A percentile compares a stretch with the other conserved stretches of the same genome.
Conservation (phyloP, 2,329 filamentous ascomycete species). For the Mycosphaerella arachidis region DNA sequence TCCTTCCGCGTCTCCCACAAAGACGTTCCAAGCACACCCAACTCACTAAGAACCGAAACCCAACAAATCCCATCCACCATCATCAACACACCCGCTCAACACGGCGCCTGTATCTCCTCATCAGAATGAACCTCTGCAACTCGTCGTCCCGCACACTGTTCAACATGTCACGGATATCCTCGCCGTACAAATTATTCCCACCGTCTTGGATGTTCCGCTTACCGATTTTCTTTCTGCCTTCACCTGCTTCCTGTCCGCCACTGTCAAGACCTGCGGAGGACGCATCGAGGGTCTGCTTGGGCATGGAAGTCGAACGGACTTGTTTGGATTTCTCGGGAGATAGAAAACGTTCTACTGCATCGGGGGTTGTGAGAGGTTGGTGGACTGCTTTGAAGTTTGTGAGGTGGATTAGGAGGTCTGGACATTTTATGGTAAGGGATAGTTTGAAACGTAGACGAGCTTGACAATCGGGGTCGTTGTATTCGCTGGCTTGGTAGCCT, state of each 20-base stretch:
- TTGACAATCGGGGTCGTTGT: conserved; percentile 30
- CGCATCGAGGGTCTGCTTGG: conserved; percentile 36
- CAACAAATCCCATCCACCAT: conserved; percentile 30
- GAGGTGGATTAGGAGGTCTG: conserved; percentile 40
- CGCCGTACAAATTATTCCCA: conserved; percentile 41
- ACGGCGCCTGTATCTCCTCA: conserved; percentile 39
- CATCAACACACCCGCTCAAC: conserved; percentile 33
- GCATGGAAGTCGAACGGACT: conserved; percentile 36
- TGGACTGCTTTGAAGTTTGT: conserved; percentile 44
- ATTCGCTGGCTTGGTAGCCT: conserved; percentile 41
- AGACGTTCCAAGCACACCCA: conserved; percentile 41
- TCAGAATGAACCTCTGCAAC: conserved; percentile 38
- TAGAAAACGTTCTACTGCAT: conserved; percentile 35
- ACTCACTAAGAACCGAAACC: conserved; percentile 40
- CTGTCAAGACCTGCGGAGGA: conserved; percentile 28
- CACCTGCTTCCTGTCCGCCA: conserved; percentile 22
- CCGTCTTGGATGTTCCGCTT: conserved; percentile 46
- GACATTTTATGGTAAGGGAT: conserved; percentile 44
- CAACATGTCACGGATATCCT: conserved; percentile 37
- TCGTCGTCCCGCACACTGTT: conserved; percentile 19
- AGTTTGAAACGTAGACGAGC: conserved; percentile 36
- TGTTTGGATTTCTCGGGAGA: conserved; percentile 18
- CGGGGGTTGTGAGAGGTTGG: conserved; percentile 35
- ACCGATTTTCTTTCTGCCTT: conserved; percentile 35
- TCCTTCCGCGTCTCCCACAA: conserved; percentile 31